Conservation (phyloP, 208 protist species). For the Kentomonas sorsogonicus region DNA sequence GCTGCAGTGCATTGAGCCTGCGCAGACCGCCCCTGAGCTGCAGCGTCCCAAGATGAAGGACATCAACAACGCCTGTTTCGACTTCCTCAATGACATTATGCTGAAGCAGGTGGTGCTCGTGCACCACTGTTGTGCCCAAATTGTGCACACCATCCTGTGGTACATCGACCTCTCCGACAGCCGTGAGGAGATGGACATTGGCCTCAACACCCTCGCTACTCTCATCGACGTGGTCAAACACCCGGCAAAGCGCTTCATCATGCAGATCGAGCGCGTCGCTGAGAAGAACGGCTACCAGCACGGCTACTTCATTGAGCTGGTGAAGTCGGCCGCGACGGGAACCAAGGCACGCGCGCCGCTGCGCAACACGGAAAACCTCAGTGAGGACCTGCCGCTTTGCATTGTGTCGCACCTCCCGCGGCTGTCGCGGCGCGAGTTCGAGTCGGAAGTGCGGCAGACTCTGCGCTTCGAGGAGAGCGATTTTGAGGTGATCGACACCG, state of each 20-base stretch:
- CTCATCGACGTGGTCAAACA: slow-evolving; percentile 67
- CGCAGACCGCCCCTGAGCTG: slow-evolving; percentile 26
- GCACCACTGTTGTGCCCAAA: slow-evolving; percentile 79
- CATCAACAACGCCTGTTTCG: slow-evolving; percentile 83
- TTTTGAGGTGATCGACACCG: slow-evolving; percentile 57
- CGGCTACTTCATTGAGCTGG: slow-evolving; percentile 58
- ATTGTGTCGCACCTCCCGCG: slow-evolving; percentile 69
- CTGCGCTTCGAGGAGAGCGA: slow-evolving; percentile 36
- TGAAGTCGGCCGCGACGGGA: slow-evolving; percentile 44
- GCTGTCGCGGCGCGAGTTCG: slow-evolving; percentile 69
- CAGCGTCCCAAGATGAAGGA: slow-evolving; percentile 53
- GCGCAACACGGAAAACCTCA: slow-evolving; percentile 37
- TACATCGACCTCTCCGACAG: slow-evolving; percentile 80
- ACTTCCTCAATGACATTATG: slow-evolving; percentile 83
- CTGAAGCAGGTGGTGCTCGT: slow-evolving; percentile 67
- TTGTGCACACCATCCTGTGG: slow-evolving; percentile 85
- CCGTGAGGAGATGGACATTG: slow-evolving; percentile 74
- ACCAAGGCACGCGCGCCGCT: slow-evolving; percentile 38
- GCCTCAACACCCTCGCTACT: slow-evolving; percentile 64
- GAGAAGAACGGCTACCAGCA: slow-evolving; percentile 58
- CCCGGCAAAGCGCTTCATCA: slow-evolving; percentile 71
- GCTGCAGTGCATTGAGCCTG: slow-evolving; percentile 84
- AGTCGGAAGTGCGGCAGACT: slow-evolving; percentile 62
- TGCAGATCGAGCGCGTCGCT: slow-evolving; percentile 64
- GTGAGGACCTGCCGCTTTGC: slow-evolving; percentile 60